Evolutionary conservation across 2,329 filamentous ascomycete genomes (phyloP), one percentile per base, ranked within the genome.

Genomic region (Sphaerulina musiva): DNA sequence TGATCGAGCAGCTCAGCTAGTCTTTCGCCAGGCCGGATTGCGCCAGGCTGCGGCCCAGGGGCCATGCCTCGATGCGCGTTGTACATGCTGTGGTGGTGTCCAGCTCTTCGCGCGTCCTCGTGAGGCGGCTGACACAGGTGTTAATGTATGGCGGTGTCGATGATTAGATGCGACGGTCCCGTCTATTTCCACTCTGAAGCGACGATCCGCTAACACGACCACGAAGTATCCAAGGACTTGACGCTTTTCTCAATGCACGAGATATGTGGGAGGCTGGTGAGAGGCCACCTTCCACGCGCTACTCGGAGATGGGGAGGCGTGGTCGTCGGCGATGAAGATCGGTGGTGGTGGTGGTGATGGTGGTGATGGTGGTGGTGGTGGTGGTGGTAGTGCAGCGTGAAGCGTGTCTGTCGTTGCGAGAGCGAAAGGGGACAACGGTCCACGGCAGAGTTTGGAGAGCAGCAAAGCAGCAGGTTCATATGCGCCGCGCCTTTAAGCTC

Each of bases 1-100:
- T 90, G 86, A 54, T 97, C 92, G 68, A 98, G 80, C 60, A 97
- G 83, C 78, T 98, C 92, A 63, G 87, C 89, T 65, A 97, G 79
- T 63, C 93, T 89, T 64, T 76, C 80, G 74, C 78, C 80, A 56
- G 87, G 85, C 62, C 83, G 84, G 26, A 29, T 29, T 64, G 76
- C 80, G 74, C 78, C 80, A 56, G 87, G 85, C 62, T 83, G 84
- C 61, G 78, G 81, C 58, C 68, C 68, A 59, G 76, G 75, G 59
- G 84, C 85, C 80, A 95, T 86, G 71, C 85, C 86, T 70, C 89
- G 89, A 78, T 95, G 90, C 67, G 82, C 76, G 72, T 87, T 87
- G 74, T 95, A 95, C 89, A 96, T 95, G 63, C 49, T 38, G 34
- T 38, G 59, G 56, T 44, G 38, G 34, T 39, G 46, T 45, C 49